Base-by-base conservation (phyloP, 2,329 filamentous ascomycete species). In the Trichoderma hamatum region DNA sequence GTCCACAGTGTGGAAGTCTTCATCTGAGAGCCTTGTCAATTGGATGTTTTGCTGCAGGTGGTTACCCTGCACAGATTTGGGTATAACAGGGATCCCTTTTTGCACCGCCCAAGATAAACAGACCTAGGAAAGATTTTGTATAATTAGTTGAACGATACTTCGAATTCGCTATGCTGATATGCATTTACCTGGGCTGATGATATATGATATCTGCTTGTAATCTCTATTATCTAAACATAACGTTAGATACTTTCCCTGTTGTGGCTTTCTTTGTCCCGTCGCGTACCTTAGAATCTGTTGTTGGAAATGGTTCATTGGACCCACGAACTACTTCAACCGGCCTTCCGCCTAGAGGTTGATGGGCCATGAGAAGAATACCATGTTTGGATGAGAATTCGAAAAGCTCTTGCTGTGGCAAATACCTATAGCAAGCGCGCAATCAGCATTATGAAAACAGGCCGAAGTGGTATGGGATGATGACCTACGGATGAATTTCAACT, bases 61-160 rank as follows among this genome's bases (percentile, higher is more conserved):
- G 13, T 4, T 3, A 46, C 13, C 3, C 19, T 65, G 62, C 32
- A 65, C 62, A 1, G 62, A 65, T 43, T 65, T 65, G 1, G 62
- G 62, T 2, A 65, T 26, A 3, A 21, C 62, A 13, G 62, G 51
- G 9, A 65, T 39, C 10, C 51, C 62, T 7, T 56, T 65, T 56
- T 65, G 62, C 52, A 65, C 62, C 3, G 51, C 51, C 62, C 62
- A 65, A 14, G 62, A 65, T 34, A 65, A 46, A 36, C 62, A 65
- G 51, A 65, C 62, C 62, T 65, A 56, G 52, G n/a, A 5, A 28
- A 26, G 11, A 34, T 24, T 55, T 43, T 21, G 5, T 5, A 14
- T 14, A 11, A 21, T 28, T 28, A 21, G 19, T 52, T 6, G 7
- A 24, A 3, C 5, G 14, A 5, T 6, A 21, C 1, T 28, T 5